Evolutionary conservation across 2,329 filamentous ascomycete genomes (phyloP), one percentile per base, ranked within the genome.

Genomic region (Aspergillus floridensis): DNA sequence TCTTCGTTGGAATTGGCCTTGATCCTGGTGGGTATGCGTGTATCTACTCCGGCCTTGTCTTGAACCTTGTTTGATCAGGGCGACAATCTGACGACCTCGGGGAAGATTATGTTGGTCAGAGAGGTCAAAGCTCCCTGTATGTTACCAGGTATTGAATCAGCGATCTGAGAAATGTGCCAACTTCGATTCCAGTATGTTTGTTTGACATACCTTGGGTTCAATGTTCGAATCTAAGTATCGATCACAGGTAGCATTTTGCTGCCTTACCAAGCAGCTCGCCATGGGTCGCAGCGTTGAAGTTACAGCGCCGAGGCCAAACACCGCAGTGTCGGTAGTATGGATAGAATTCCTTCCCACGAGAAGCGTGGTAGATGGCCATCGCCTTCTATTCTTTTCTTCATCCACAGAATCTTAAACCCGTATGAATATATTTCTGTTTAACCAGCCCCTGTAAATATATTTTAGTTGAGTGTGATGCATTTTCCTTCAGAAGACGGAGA

Each of bases 201-300:
- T 31, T 24, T 31, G 22, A 11, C 38, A 44, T 54, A 14, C 38
- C 19, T 24, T 46, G 29, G 19, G 38, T 5, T 5, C 21, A 47
- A 10, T 6, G 19, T 29, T 19, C 14, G 44, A 24, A 54, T 54
- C 52, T 46, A 46, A 54, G 29, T 46, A 55, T 47, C 16, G 16
- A 48, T 11, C 53, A 31, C 35, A 32, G 53, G 41, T 55, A 22
- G 38, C 6, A 55, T 38, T 41, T 47, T 44, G 44, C 41, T 31
- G 53, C 54, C 54, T 50, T 50, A 56, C 46, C 49, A 41, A 46
- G 54, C 32, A 35, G 55, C 38, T 55, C 41, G 58, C 46, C 41
- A 54, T 60, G 51, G 59, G 49, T 54, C 59, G 59, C 56, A 58
- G 35, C 46, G 16, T 32, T 35, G 32, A 14, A 46, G 53, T 4